Conservation (phyloP, 208 protist species). For the Borovskyia barvae region DNA sequence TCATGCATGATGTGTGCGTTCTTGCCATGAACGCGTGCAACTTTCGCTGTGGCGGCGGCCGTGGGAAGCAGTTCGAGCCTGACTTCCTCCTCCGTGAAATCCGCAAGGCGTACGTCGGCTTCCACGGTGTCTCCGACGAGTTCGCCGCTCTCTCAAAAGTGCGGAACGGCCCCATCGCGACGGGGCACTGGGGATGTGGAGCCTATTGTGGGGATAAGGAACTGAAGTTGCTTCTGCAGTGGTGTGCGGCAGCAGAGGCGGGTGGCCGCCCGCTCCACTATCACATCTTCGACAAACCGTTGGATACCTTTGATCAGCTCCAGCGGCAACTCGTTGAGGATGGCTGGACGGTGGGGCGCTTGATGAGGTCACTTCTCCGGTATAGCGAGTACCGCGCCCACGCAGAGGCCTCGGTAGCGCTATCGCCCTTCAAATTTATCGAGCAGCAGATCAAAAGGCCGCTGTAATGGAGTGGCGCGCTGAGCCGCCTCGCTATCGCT, state of each 20-base stretch:
- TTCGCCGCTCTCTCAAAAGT: slow-evolving; percentile 14
- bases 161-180: slow-evolving; percentile 47
- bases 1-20: slow-evolving; percentile 41
- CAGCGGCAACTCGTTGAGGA: slow-evolving; percentile 26
- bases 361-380: slow-evolving; percentile 24
- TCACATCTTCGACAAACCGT: slow-evolving; percentile 39
- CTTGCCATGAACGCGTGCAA: slow-evolving; percentile 78
- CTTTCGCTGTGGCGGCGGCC: slow-evolving; percentile 12
- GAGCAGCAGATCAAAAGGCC: neutral
- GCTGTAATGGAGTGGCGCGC: no score
- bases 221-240: slow-evolving; percentile 87
- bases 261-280: slow-evolving; percentile 40
- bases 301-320: slow-evolving; percentile 20
- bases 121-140: slow-evolving; percentile 27
- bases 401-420: slow-evolving; percentile 1
- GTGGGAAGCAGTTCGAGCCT: slow-evolving; percentile 42
- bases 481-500: neutral
- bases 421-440: slow-evolving; percentile 8
- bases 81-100: slow-evolving; percentile 64
- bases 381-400: slow-evolving; percentile 13
- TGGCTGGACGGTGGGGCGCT: slow-evolving; percentile 41
- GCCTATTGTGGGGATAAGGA: slow-evolving; percentile 83
- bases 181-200: slow-evolving; percentile 92
- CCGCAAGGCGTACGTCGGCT: slow-evolving; percentile 82
- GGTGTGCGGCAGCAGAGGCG: slow-evolving; percentile 68